These are phyloP conservation scores for Podospora comata DNA, from an alignment of 495 filamentous ascomycete genomes.

Conservation along the genomic window DNA sequence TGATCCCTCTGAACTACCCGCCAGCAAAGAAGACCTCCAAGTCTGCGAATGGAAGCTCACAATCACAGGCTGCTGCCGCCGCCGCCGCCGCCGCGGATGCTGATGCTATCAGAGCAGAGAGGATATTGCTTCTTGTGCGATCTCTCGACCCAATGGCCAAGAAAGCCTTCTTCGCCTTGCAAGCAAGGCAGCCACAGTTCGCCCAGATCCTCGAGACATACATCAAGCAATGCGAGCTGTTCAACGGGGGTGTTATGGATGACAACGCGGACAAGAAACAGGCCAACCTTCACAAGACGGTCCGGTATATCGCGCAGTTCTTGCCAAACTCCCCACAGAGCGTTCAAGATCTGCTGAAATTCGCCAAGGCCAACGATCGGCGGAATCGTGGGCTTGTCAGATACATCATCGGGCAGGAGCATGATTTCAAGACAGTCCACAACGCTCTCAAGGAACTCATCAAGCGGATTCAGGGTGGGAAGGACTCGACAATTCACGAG, in stretches of 20 bases:
- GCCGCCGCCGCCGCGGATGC: conserved; percentile 56
- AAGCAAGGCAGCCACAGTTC: conserved; percentile 67
- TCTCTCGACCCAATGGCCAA: conserved; percentile 75
- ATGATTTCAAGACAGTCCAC: conserved; percentile 85
- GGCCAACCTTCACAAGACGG: conserved; percentile 60
- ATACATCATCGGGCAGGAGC: conserved; percentile 79
- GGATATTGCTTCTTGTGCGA: conserved; percentile 75
- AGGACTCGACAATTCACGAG: conserved; percentile 60
- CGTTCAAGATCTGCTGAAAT: conserved; percentile 75
- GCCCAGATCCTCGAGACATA: conserved; percentile 67
- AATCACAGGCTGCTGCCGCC: conserved; percentile 53
- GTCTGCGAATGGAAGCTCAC: conserved; percentile 43
- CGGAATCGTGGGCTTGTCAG: conserved; percentile 85
- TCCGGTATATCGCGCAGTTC: conserved; percentile 66
- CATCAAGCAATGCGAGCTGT: conserved; percentile 76
- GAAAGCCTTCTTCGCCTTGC: conserved; percentile 85
- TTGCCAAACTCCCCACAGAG: conserved; percentile 69
- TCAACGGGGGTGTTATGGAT: conserved; percentile 82
- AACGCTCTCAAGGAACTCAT: conserved; percentile 87
- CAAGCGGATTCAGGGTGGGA: conserved; percentile 64
- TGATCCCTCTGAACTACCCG: conserved; percentile 83
- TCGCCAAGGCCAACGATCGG: conserved; percentile 87
- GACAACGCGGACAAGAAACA: conserved; percentile 66
- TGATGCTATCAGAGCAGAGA: conserved; percentile 80
- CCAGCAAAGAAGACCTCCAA: conserved; percentile 61